Evolutionary conservation across 169 alveolate species (phyloP), one percentile per base, ranked within the genome.

Genomic region (Eimeria necatrix): DNA sequence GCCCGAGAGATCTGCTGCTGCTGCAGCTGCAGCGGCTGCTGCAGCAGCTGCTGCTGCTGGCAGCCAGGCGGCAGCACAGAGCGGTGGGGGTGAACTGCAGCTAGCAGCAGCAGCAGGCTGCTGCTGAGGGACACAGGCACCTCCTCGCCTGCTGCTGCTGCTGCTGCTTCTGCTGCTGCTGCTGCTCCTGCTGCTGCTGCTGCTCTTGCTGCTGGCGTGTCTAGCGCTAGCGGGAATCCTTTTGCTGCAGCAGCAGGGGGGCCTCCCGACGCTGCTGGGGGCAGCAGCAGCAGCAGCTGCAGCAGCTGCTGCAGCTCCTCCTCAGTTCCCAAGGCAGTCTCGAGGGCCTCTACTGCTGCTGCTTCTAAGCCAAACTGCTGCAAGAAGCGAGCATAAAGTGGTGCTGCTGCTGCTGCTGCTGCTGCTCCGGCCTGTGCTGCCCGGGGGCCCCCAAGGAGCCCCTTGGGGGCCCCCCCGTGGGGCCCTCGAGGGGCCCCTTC

Each of bases 281-380:
- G 78, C 48, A 68, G 78, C 32, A 20, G 78, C 78, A 68, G 4
- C 78, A 68, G 78, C 78, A 68, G 78, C 78, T 68, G 51, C 46
- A 68, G 32, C 48, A 68, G 78, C 4, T 12, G 12, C 78, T 12
- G 78, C 48, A 20, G 78, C 14, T 68, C 78, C 14, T 68, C 78
- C 14, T 68, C 78, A 8, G 22, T 68, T 22, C 78, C 78, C n/a
- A 22, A 7, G 8, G 78, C 78, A 22, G 78, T 22, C 32, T 68
- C 78, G 8, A 68, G 78, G 22, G 78, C 8, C 12, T 22, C 32
- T 14, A 68, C 78, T 7, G 22, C 78, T 22, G 32, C 78, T 8
- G 78, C 46, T 8, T 68, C 2, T 22, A 68, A 8, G 78, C 78
- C 78, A 68, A 68, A 68, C 78, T 20, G 78, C 48, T 22, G 32